phyloP scores from a whole-genome alignment of 78 protist genomes.

The Dictyostelium capitatum region DNA sequence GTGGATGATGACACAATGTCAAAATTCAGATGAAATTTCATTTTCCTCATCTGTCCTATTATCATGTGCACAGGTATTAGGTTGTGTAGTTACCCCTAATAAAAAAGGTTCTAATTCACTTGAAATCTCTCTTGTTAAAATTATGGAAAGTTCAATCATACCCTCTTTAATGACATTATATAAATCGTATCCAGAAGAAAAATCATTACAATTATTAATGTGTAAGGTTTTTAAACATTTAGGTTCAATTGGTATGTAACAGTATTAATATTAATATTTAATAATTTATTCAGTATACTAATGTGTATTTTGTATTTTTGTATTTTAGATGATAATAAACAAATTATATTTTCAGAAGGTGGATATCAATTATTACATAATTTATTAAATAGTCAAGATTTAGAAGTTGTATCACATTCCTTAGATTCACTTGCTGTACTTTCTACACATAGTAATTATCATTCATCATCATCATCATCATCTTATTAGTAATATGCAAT shows the following conservation, averaged over 20 bases:
- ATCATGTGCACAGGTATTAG: constrained; percentile 71
- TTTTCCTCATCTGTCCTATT: constrained; percentile 25
- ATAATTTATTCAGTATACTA: neutral
- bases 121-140: constrained; percentile 42
- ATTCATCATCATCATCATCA: neutral
- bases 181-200: constrained; percentile 59
- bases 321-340: constrained; percentile 54
- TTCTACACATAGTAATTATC: constrained; percentile 52
- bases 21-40: neutral
- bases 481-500: neutral
- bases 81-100: constrained; percentile 46
- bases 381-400: neutral
- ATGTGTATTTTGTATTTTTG: neutral
- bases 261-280: neutral
- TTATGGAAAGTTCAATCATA: constrained; percentile 35
- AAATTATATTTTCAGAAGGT: constrained; percentile 67
- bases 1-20: constrained; percentile 24
- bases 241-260: constrained; percentile 11
- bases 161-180: constrained; percentile 64
- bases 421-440: constrained; percentile 41
- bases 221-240: constrained; percentile 67
- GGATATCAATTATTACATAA: constrained; percentile 58
- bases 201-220: constrained; percentile 36
- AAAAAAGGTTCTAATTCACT: constrained; percentile 1
- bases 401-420: constrained; percentile 33